Percentiles rank a stretch among this genome's conserved stretches.
Conservation (phyloP, 2,329 filamentous ascomycete genomes). For the Alternaria postmessia region DNA sequence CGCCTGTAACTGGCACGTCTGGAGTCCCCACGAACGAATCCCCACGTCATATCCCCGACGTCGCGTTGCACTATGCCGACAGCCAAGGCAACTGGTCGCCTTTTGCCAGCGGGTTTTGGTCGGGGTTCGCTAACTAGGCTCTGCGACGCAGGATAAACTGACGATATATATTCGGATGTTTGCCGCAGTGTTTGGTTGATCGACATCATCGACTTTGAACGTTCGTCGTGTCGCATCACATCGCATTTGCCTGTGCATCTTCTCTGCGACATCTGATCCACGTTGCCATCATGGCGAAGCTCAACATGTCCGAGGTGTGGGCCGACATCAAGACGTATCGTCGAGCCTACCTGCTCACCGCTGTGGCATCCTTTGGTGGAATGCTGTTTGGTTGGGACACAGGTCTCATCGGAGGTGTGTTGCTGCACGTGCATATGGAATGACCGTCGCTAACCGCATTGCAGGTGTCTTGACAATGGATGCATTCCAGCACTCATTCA, state of each 20-base stretch:
- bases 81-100: neutral
- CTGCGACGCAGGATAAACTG: neutral
- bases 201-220: neutral
- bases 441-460: neutral
- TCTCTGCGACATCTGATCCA: neutral
- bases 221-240: neutral
- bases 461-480: conserved; percentile 54
- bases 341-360: conserved; percentile 52
- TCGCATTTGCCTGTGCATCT: neutral
- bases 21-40: conserved; percentile 26
- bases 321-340: conserved; percentile 52
- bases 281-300: conserved; percentile 39
- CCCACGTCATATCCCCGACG: conserved; percentile 19
- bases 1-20: conserved; percentile 6
- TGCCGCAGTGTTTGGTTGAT: neutral
- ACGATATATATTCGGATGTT: conserved; percentile 9
- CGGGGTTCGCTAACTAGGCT: conserved; percentile 2
- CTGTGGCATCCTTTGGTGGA: conserved; percentile 54
- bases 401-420: conserved; percentile 40
- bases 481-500: conserved; percentile 54
- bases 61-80: conserved; percentile 15
- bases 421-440: neutral
- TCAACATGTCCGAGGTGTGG: conserved; percentile 46
- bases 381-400: conserved; percentile 50
- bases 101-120: conserved; percentile 13